These are phyloP conservation scores for Trichoderma sp. DNA, from an alignment of 2,329 filamentous ascomycete species.

Conservation along the genomic window DNA sequence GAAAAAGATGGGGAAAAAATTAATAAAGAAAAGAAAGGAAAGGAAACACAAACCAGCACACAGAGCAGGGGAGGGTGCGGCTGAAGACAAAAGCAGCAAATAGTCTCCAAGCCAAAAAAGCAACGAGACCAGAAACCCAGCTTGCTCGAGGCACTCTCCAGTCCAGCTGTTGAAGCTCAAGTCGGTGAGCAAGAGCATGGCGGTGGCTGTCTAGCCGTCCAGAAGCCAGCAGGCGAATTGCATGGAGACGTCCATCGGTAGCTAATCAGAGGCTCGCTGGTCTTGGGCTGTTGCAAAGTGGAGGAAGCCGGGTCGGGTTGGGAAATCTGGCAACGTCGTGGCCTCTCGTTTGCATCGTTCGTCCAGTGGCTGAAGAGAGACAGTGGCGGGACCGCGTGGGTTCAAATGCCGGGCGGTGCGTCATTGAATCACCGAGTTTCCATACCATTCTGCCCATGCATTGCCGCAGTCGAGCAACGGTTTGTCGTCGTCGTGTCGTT, in stretches of 20 bases:
- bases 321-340: slow-evolving; percentile 4
- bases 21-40: neutral
- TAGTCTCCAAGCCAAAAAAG: neutral
- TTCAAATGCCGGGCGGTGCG: slow-evolving; percentile 7
- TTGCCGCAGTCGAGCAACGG: neutral
- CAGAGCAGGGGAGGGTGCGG: neutral
- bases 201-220: neutral
- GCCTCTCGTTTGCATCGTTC: slow-evolving; percentile 4
- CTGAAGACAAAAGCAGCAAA: neutral
- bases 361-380: neutral
- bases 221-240: neutral
- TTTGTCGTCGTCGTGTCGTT: neutral
- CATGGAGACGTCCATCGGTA: neutral
- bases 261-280: slow-evolving; percentile 6
- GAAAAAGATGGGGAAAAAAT: neutral
- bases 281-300: neutral
- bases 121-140: neutral
- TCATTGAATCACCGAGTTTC: neutral
- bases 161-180: slow-evolving; percentile 2
- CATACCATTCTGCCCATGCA: neutral
- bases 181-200: slow-evolving; percentile 11
- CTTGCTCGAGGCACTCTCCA: slow-evolving; percentile 6
- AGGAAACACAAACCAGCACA: neutral
- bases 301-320: neutral
- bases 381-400: neutral